Evolutionary conservation across 768 basidiomycete genomes (phyloP).

Genomic region (Pilatotrama ljubarskyi): DNA sequence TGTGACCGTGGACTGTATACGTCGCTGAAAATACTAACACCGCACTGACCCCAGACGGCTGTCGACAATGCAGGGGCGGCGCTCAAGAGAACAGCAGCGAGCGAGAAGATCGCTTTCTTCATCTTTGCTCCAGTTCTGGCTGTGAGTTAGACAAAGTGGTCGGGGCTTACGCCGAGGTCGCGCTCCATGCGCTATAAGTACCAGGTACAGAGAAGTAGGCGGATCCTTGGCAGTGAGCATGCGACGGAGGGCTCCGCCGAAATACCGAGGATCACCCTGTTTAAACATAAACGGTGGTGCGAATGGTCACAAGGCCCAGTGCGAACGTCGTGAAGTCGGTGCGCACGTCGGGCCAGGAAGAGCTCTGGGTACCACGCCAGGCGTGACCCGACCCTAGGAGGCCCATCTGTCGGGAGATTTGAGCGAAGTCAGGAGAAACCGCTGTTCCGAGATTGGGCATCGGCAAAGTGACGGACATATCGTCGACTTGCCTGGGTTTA

Average conservation of each 20-base stretch:
- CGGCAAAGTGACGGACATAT: background rate
- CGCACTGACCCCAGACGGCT: slow-evolving; percentile 54
- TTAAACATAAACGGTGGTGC: too few relatives aligned
- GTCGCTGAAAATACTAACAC: slow-evolving; percentile 23
- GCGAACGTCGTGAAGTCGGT: too few relatives aligned
- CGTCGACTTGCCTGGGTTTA: slow-evolving; percentile 4
- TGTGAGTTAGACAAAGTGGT: background rate
- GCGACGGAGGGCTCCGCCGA: slow-evolving; percentile 3
- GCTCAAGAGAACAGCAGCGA: slow-evolving; percentile 26
- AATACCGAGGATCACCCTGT: slow-evolving; percentile 17
- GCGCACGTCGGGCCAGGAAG: background rate
- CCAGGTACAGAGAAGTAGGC: background rate
- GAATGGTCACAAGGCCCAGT: background rate
- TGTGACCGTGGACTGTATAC: background rate
- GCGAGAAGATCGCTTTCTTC: slow-evolving; percentile 27
- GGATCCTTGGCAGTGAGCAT: background rate
- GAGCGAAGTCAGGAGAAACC: slow-evolving; percentile 3
- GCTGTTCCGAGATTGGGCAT: background rate
- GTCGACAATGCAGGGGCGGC: slow-evolving; percentile 31
- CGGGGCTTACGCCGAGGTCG: background rate
- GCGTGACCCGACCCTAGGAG: background rate
- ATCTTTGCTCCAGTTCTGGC: slow-evolving; percentile 13
- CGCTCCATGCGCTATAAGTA: background rate
- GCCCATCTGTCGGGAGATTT: background rate
- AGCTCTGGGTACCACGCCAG: background rate